Evolutionary conservation across 495 filamentous ascomycete species (phyloP).

Genomic region (Cenococcum geophilum): DNA sequence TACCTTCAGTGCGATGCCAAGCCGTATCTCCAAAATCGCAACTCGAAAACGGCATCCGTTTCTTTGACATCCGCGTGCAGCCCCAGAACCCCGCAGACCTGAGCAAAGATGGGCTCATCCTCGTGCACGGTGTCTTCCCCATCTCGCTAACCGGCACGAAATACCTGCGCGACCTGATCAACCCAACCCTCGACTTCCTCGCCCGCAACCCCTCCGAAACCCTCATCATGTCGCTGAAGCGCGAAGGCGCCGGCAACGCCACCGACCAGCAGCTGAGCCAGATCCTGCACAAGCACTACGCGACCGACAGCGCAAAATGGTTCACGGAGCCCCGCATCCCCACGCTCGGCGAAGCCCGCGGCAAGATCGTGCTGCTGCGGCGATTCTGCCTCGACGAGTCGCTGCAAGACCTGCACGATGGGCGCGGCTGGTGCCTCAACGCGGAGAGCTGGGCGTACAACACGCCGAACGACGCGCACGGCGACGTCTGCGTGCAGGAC

Average conservation of each 20-base stretch:
- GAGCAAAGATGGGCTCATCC: conserved; percentile 51
- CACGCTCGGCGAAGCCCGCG: conserved; percentile 70
- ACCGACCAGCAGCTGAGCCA: conserved; percentile 74
- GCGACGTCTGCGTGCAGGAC: conserved; percentile 82
- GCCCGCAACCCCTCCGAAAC: conserved; percentile 71
- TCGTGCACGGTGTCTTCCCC: conserved; percentile 78
- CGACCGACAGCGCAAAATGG: conserved; percentile 59
- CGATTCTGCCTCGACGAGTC: conserved; percentile 59
- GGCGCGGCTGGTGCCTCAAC: conserved; percentile 73
- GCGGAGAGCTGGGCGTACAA: conserved; percentile 85
- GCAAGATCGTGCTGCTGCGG: conserved; percentile 78
- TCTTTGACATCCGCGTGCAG: conserved; percentile 85
- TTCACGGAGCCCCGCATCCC: conserved; percentile 75
- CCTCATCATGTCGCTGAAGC: conserved; percentile 82
- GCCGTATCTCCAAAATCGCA: conserved; percentile 69
- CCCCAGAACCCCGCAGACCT: conserved; percentile 52
- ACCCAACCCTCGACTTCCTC: conserved; percentile 66
- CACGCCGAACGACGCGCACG: conserved; percentile 66
- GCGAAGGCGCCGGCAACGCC: conserved; percentile 74
- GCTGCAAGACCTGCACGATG: conserved; percentile 46
- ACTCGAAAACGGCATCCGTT: conserved; percentile 84
- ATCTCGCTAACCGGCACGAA: conserved; percentile 63
- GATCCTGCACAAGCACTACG: conserved; percentile 66
- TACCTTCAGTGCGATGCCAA: conserved; percentile 92
- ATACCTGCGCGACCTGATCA: conserved; percentile 67